These are phyloP conservation scores for Mortierella sp. DNA, from an alignment of 371 early-diverging fungal genomes.

Conservation along the genomic window DNA sequence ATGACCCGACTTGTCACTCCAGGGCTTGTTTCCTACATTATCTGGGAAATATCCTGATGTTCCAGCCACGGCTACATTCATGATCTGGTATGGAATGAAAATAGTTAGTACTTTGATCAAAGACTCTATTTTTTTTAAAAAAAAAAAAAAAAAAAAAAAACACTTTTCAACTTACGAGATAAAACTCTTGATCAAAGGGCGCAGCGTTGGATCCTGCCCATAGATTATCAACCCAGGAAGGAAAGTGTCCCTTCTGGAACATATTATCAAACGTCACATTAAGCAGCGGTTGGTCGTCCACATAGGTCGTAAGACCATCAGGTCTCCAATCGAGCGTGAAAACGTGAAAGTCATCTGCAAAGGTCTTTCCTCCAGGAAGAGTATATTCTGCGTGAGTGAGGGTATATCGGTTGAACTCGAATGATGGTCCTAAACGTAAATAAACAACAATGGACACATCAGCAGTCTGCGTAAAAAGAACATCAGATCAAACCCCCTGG, in stretches of 20 bases:
- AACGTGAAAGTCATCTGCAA: constrained; percentile 61
- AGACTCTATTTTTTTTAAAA: background rate
- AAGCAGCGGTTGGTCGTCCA: constrained; percentile 67
- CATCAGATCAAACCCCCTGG: background rate
- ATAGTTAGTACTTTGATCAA: background rate
- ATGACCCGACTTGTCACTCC: constrained; percentile 54
- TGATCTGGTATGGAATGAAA: constrained; percentile 46
- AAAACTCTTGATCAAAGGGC: constrained; percentile 77
- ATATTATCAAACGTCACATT: constrained; percentile 65
- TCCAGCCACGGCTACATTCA: constrained; percentile 81
- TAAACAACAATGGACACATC: background rate
- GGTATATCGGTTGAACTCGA: constrained; percentile 56
- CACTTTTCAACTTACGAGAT: constrained; percentile 53
- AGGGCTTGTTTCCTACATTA: constrained; percentile 50
- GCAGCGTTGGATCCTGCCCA: constrained; percentile 67
- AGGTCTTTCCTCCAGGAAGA: constrained; percentile 47
- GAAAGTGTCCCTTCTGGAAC: constrained; percentile 63
- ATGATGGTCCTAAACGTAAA: constrained; percentile 55
- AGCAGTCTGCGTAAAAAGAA: background rate
- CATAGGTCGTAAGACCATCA: constrained; percentile 68
- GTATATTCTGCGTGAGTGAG: constrained; percentile 58
- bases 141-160: background rate
- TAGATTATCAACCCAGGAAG: constrained; percentile 61
- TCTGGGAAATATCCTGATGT: constrained; percentile 75
- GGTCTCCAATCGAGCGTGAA: constrained; percentile 72